Evolutionary conservation across 2,329 filamentous ascomycete species (phyloP), one percentile per base, ranked within the genome.

Genomic region (Hortaea sp.): DNA sequence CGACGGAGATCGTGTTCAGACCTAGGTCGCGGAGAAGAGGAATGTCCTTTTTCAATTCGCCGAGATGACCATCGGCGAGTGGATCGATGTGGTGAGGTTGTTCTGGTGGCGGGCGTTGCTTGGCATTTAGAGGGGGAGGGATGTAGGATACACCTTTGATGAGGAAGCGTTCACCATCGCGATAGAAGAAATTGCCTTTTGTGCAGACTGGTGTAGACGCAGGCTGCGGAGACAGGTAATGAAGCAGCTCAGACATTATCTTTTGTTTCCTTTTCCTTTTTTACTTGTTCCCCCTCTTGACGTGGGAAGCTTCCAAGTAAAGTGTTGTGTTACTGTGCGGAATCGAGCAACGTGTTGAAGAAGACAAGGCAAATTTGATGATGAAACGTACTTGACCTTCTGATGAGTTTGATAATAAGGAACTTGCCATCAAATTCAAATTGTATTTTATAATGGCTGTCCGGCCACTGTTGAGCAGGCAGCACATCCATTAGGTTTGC

Each of bases 61-160:
- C 41, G 1, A 55, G 43, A 35, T 45, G 45, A 28, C 48, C 50
- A 13, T 52, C 44, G 11, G 50, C 42, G 6, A 56, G 41, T 1
- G 49, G 41, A 34, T 57, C 52, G 10, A 49, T 39, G 29, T 34
- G 29, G 7, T 43, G 42, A 4, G 43, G 29, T 28, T 31, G 28
- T 12, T 2, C 9, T 39, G 9, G 10, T 7, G 7, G 9, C 10
- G 38, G n/a, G 6, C 11, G 9, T 29, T 28, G 32, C 29, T 32
- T 34, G 20, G 39, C 13, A 30, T 46, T 31, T 7, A 34, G n/a
- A 9, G 44, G 13, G 28, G 44, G 42, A 27, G 52, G 48, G 39
- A 39, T 46, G 47, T 57, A 56, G 9, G 45, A 51, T 30, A 56
- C 45, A 43, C 53, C 55, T 51, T 54, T 54, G 50, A 57, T 48